Base-by-base conservation (phyloP, 2,329 filamentous ascomycete genomes). In the Rhynchosporium secalis region DNA sequence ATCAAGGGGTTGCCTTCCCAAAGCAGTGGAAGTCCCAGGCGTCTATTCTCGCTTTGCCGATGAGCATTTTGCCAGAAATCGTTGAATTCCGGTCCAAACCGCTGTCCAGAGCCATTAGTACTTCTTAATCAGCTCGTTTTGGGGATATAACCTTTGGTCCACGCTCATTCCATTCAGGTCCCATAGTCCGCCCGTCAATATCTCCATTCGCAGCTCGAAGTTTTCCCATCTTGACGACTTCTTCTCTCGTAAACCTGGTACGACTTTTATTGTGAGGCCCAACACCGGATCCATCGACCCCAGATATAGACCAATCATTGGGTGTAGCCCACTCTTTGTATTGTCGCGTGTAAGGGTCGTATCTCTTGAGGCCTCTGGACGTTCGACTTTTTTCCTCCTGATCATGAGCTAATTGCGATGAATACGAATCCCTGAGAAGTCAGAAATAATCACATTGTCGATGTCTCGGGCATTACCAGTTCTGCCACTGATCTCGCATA, bases 1-100 rank as follows among this genome's bases (percentile, higher is more conserved):
- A 69, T 46, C 41, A 57, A 58, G 3, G 57, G 63, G 36, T 66
- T 68, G 3, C 40, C 26, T 8, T 38, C 61, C 9, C 1, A 4
- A 10, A 41, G 15, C 12, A 41, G 45, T 8, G 28, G 38, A 8
- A 45, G 48, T 2, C 48, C 58, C 6, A 52, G 15, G 9, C 57
- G 49, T 0, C n/a, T 6, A 55, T 71, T 72, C 4, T 70, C 69
- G 1, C 67, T 69, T 47, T 66, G 54, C 0, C 68, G 65, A 66
- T 72, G 72, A 1, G 72, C 70, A 45, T 68, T 31, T 41, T 68
- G 68, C 72, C 72, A 74, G 49, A 71, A 74, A 31, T 59, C 52
- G 62, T 72, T 65, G 20, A 72, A 61, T 40, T 72, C 65, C 55
- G 60, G 58, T 56, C 65, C 57, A 31, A 70, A 72, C 55, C 71